phyloP scores from a whole-genome alignment of 2,329 filamentous ascomycete genomes.

The Basipetospora chlamydospora region DNA sequence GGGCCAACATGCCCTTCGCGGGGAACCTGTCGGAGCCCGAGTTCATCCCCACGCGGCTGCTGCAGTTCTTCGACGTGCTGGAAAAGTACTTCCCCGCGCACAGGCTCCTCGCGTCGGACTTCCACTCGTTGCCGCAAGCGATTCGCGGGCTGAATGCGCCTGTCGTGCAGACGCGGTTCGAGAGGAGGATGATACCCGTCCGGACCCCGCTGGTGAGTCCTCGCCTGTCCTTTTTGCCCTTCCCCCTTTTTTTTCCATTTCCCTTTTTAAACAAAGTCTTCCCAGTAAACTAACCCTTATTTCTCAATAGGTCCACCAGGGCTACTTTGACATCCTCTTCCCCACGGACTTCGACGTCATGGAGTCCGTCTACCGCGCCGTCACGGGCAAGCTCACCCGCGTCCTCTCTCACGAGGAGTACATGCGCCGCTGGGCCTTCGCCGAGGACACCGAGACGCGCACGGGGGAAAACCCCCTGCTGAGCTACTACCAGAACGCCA shows the following conservation, averaged over 20 bases:
- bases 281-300: background rate
- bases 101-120: slow-evolving; percentile 78
- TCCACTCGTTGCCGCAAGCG: slow-evolving; percentile 71
- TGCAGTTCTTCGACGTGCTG: slow-evolving; percentile 93
- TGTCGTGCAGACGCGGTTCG: slow-evolving; percentile 89
- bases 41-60: slow-evolving; percentile 84
- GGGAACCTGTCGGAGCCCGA: slow-evolving; percentile 70
- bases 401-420: slow-evolving; percentile 84
- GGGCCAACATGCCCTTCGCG: slow-evolving; percentile 51
- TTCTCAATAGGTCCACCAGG: slow-evolving; percentile 81
- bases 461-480: slow-evolving; percentile 89
- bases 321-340: slow-evolving; percentile 98
- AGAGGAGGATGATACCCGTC: slow-evolving; percentile 76
- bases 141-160: slow-evolving; percentile 78
- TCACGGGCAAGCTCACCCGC: slow-evolving; percentile 82
- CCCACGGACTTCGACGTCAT: slow-evolving; percentile 87
- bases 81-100: slow-evolving; percentile 81
- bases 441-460: slow-evolving; percentile 76
- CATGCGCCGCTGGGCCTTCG: slow-evolving; percentile 73
- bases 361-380: slow-evolving; percentile 80
- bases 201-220: slow-evolving; percentile 68
- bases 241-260: background rate
- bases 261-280: slow-evolving; percentile 3
- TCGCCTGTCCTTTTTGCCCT: background rate
- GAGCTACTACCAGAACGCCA: slow-evolving; percentile 91